Conservation (phyloP, 2,329 filamentous ascomycete genomes). For the Teratosphaeria gauchensis region DNA sequence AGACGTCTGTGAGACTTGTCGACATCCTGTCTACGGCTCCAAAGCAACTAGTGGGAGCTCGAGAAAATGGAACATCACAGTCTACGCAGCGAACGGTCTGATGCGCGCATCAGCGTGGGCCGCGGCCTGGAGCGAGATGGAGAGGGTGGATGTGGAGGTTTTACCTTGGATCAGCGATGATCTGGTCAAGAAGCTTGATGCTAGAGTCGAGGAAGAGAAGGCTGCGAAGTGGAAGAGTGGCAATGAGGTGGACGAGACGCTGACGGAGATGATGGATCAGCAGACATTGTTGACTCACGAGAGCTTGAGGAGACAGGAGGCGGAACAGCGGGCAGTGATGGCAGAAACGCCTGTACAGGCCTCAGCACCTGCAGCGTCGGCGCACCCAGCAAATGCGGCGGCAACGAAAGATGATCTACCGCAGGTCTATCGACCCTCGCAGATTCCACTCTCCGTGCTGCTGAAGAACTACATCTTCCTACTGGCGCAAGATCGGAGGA, state of each 20-base stretch:
- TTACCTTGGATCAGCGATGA: slow-evolving; percentile 58
- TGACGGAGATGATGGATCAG: slow-evolving; percentile 13
- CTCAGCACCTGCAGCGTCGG: not conserved
- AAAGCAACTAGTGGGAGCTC: slow-evolving; percentile 47
- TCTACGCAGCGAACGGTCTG: slow-evolving; percentile 89
- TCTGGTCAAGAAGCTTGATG: slow-evolving; percentile 51
- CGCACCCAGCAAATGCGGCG: not conserved
- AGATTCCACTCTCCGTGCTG: slow-evolving; percentile 44
- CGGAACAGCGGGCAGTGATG: not conserved
- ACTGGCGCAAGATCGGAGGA: slow-evolving; percentile 43
- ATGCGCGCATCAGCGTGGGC: slow-evolving; percentile 89
- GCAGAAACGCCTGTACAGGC: not conserved
- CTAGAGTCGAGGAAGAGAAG: slow-evolving; percentile 35
- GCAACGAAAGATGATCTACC: slow-evolving; percentile 15
- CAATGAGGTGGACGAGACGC: slow-evolving; percentile 22
- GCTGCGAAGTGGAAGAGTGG: slow-evolving; percentile 20
- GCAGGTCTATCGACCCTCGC: slow-evolving; percentile 22
- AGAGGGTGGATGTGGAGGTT: slow-evolving; percentile 91
- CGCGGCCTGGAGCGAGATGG: slow-evolving; percentile 95
- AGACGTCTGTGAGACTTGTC: slow-evolving; percentile 25
- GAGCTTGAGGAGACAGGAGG: not conserved
- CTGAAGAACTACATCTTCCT: slow-evolving; percentile 45
- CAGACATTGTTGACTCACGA: slow-evolving; percentile 9
- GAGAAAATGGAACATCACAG: slow-evolving; percentile 52
- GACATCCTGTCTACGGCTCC: slow-evolving; percentile 28